Base-by-base conservation (phyloP, 495 filamentous ascomycete genomes). In the Ascobolus immersus region DNA sequence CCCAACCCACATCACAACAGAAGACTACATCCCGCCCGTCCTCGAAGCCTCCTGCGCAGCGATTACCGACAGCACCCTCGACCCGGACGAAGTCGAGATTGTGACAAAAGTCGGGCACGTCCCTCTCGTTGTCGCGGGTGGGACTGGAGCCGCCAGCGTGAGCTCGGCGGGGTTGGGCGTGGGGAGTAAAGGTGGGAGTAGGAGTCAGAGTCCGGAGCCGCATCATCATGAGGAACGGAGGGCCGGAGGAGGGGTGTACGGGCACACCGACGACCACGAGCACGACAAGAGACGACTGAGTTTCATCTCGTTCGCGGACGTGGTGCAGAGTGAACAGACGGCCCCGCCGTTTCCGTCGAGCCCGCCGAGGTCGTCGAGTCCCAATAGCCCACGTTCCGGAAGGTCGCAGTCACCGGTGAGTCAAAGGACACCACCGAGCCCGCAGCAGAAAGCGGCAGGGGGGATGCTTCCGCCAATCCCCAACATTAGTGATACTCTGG, bases 281-380 rank as follows among this genome's bases (percentile, higher is more conserved):
- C n/a, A 31, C n/a, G 80, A 90, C 52, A 64, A 79, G n/a, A 65
- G 77, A 17, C 66, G 81, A 9, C 55, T 92, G 32, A 77, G 70
- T 52, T 92, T 92, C 55, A 90, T 92, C 49, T 84, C 77, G 11
- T 92, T 92, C 48, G 79, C 82, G 19, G 81, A 92, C 45, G 77
- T 91, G 8, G 78, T 92, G n/a, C 77, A 86, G 49, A 65, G 74
- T 17, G 81, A 92, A 48, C 80, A 90, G 45, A 57, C 59, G 3
- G 69, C 61, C 25, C 61, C 63, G 29, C 42, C 39, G 31, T 48
- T 52, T 13, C 18, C 28, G 10, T 15, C 28, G 2, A 31, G 14
- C n/a, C 28, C n/a, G n/a, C 28, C 28, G n/a, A 31, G 15, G 4
- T 17, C 28, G 18, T 13, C 17, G 17, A n/a, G 18, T 10, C 14